These are phyloP conservation scores for Oryza officinalis DNA, from an alignment of 176 grass and related monocot genomes.

Conservation along the genomic window DNA sequence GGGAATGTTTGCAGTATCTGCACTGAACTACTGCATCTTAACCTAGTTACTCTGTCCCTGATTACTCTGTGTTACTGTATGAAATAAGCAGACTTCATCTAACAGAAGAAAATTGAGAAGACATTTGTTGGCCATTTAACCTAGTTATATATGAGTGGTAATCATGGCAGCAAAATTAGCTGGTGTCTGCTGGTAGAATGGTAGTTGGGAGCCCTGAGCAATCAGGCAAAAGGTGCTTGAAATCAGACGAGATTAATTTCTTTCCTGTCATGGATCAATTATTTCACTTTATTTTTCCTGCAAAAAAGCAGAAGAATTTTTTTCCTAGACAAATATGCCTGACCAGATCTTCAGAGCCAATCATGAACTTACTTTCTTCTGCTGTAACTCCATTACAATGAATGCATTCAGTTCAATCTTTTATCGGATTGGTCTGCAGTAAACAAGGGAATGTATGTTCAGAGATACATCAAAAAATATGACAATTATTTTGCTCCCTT, in stretches of 20 bases:
- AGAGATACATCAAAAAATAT: not conserved
- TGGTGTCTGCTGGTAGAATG: slow-evolving; percentile 3
- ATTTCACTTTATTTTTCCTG: slow-evolving; percentile 1
- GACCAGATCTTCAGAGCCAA: not conserved
- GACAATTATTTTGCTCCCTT: not conserved
- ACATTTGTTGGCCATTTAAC: not conserved
- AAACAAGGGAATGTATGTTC: not conserved
- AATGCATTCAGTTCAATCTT: not conserved
- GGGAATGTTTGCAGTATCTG: not conserved
- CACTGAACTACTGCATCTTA: not conserved
- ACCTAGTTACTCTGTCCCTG: no score
- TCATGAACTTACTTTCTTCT: not conserved
- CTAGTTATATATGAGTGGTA: not conserved
- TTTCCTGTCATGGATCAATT: slow-evolving; percentile 29
- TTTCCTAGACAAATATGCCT: not conserved
- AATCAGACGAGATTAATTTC: not conserved
- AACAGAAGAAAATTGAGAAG: not conserved
- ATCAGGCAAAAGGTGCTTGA: slow-evolving; percentile 1
- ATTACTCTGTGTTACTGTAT: not conserved
- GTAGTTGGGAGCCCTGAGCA: not conserved
- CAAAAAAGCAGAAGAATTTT: not conserved
- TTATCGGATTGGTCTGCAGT: not conserved
- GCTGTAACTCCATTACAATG: not conserved
- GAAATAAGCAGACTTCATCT: not conserved
- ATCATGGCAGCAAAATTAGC: not conserved